A percentile compares a stretch with the other conserved stretches of the same genome.
phyloP scores from a whole-genome alignment of 768 basidiomycete species.

The Russula lepida region DNA sequence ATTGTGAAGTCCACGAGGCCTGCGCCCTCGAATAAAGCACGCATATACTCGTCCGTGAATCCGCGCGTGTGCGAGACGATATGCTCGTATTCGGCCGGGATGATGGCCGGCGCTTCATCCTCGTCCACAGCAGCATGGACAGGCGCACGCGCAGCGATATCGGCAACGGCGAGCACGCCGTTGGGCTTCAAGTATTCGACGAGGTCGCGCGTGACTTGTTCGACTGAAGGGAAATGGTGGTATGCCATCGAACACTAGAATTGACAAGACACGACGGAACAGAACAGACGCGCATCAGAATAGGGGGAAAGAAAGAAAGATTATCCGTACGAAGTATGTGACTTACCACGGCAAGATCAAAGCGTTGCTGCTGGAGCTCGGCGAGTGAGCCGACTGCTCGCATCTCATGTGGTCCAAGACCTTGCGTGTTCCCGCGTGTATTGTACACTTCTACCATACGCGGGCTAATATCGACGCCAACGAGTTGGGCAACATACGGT shows the following conservation, averaged over 20 bases:
- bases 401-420: constrained; percentile 59
- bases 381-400: constrained; percentile 47
- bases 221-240: constrained; percentile 50
- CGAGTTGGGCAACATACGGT: constrained; percentile 48
- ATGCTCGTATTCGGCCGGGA: constrained; percentile 31
- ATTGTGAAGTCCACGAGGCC: constrained; percentile 40
- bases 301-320: too few relatives aligned
- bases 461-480: constrained; percentile 73
- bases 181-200: constrained; percentile 51
- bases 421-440: constrained; percentile 46
- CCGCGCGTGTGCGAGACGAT: constrained; percentile 50
- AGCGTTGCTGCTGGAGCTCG: constrained; percentile 45
- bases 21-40: constrained; percentile 42
- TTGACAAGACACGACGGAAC: neutral
- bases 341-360: constrained; percentile 65
- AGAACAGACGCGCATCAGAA: neutral
- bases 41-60: constrained; percentile 42
- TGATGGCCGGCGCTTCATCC: constrained; percentile 5
- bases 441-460: constrained; percentile 63
- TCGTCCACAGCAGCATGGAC: neutral
- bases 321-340: too few relatives aligned
- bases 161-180: constrained; percentile 51
- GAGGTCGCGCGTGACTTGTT: constrained; percentile 44
- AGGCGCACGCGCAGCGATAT: constrained; percentile 27
- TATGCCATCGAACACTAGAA: constrained; percentile 54